Evolutionary conservation across 352 stramenopile species (phyloP).

Genomic region (Pythium phragmiticola): DNA sequence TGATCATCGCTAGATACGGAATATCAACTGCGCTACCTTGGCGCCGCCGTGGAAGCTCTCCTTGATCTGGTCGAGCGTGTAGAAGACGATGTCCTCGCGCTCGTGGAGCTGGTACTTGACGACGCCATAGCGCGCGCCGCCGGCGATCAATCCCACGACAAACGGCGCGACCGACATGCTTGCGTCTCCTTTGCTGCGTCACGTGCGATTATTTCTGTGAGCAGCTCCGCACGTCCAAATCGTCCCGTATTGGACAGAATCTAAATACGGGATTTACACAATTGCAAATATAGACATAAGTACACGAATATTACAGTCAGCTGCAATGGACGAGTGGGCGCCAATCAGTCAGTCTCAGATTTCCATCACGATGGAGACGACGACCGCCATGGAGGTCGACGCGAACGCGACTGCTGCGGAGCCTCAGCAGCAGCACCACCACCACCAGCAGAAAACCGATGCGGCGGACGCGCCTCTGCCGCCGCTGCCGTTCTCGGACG

Average conservation of each 20-base stretch:
- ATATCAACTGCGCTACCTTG: conserved; percentile 25
- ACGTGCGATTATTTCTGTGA: neutral
- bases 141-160: conserved; percentile 57
- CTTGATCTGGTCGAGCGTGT: conserved; percentile 61
- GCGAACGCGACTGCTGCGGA: conserved; percentile 12
- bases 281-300: conserved; percentile 6
- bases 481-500: conserved; percentile 72
- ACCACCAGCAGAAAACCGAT: neutral
- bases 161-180: conserved; percentile 71
- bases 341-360: conserved; percentile 19
- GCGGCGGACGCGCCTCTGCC: conserved; percentile 34
- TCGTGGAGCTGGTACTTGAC: conserved; percentile 72
- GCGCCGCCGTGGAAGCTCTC: conserved; percentile 47
- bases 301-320: neutral
- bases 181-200: conserved; percentile 1
- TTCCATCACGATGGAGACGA: conserved; percentile 20
- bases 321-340: conserved; percentile 9
- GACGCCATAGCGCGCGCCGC: conserved; percentile 61
- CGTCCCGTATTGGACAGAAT: conserved; percentile 5
- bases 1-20: neutral
- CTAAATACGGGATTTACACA: neutral
- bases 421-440: neutral
- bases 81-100: conserved; percentile 67
- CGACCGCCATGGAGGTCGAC: conserved; percentile 41
- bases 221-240: neutral